These are phyloP conservation scores for Xylaria sp. DNA, from an alignment of 2,329 filamentous ascomycete genomes.

Conservation along the genomic window DNA sequence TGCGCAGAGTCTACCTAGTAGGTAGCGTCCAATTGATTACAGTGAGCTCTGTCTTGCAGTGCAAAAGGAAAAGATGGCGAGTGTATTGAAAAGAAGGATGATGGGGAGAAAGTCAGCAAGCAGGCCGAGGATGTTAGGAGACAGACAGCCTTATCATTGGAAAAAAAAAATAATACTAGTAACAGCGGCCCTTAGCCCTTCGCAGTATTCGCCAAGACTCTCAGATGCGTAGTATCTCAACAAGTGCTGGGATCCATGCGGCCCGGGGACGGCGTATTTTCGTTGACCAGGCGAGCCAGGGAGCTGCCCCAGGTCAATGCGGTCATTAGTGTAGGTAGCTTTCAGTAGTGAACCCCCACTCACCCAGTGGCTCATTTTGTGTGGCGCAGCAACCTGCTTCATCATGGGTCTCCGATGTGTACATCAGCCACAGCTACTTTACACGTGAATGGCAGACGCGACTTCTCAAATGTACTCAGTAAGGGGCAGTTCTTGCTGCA, in stretches of 20 bases:
- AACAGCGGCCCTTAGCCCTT: background rate
- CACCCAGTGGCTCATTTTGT: background rate
- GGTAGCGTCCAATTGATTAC: background rate
- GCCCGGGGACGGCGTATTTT: conserved; percentile 14
- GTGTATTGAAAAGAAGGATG: background rate
- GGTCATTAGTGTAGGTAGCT: too few species aligned
- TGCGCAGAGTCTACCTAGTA: too few species aligned
- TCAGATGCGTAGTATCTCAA: too few species aligned
- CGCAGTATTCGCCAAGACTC: conserved; percentile 18
- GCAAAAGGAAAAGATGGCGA: background rate
- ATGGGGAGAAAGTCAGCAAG: conserved; percentile 24
- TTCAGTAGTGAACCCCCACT: background rate
- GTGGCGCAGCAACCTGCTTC: background rate
- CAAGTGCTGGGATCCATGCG: background rate
- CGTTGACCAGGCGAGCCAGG: conserved; percentile 28
- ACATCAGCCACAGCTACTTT: conserved; percentile 12
- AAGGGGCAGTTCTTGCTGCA: background rate
- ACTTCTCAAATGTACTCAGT: conserved; percentile 1
- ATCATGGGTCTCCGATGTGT: background rate
- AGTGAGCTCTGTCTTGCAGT: background rate
- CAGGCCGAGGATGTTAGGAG: background rate
- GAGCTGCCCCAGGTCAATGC: too few species aligned
- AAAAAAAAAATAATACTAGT: background rate
- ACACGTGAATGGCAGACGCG: conserved; percentile 3
- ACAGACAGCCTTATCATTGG: background rate